These are phyloP conservation scores for Talaromyces sp. DNA, from an alignment of 2,329 filamentous ascomycete species.

Conservation along the genomic window DNA sequence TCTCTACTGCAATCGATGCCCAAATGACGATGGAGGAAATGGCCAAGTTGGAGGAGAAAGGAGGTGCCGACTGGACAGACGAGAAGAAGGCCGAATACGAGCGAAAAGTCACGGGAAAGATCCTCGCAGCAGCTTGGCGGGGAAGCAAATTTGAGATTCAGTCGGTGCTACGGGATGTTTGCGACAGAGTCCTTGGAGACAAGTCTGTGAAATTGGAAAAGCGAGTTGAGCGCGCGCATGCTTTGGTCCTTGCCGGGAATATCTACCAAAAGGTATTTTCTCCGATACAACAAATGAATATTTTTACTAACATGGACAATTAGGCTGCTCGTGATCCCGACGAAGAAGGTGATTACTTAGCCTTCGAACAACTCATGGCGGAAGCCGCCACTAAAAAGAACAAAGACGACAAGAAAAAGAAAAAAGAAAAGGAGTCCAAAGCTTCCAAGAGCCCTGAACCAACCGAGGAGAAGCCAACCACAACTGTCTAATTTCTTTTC, in stretches of 20 bases:
- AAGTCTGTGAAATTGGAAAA: conserved; percentile 77
- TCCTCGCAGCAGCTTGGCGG: conserved; percentile 91
- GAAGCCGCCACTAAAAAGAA: conserved; percentile 96
- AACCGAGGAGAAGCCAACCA: conserved; percentile 2
- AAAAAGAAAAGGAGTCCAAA: conserved; percentile 56
- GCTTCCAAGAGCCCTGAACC: conserved; percentile 9
- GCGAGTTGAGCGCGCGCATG: conserved; percentile 85
- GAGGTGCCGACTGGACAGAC: conserved; percentile 96
- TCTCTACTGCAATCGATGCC: conserved; percentile 91
- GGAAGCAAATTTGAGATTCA: conserved; percentile 98
- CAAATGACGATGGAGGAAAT: conserved; percentile 99
- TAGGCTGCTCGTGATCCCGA: conserved; percentile 86
- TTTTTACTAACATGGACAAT: conserved; percentile 8
- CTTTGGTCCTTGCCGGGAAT: conserved; percentile 81
- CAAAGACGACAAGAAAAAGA: conserved; percentile 69
- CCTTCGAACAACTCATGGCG: conserved; percentile 95
- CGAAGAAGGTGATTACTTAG: conserved; percentile 97
- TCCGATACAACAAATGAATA: neutral
- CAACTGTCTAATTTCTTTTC: neutral
- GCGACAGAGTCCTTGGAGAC: conserved; percentile 78
- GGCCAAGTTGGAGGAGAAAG: conserved; percentile 90
- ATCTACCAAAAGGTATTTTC: conserved; percentile 74
- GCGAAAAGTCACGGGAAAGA: conserved; percentile 93
- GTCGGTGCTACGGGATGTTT: conserved; percentile 89
- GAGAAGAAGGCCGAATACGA: conserved; percentile 96